Percentiles rank a stretch among this genome's conserved stretches.
Evolutionary conservation across 225 moss, liverwort and hornwort genomes (phyloP).

Genomic region (Polytrichum formosum): DNA sequence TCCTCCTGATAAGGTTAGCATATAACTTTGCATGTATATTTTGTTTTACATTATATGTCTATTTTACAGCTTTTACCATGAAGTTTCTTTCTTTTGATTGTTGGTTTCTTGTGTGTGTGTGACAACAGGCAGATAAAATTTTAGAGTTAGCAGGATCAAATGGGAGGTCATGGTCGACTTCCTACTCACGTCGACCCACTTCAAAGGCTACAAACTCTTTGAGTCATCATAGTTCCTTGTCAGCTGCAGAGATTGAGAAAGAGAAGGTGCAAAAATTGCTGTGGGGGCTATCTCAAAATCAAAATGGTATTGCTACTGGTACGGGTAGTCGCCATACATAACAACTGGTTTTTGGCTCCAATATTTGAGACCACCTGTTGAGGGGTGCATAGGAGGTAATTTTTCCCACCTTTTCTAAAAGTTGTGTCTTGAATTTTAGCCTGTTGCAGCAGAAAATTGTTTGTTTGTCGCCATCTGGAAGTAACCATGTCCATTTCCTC

Average conservation of each 20-base stretch:
- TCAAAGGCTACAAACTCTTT: conserved; percentile 39
- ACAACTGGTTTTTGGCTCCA: too few relatives aligned
- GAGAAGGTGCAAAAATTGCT: conserved; percentile 56
- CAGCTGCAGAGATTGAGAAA: conserved; percentile 40
- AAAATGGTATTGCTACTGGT: too few relatives aligned
- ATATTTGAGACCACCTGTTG: too few relatives aligned
- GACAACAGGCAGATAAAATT: conserved; percentile 39
- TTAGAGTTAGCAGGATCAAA: conserved; percentile 56
- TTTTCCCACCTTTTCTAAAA: background rate
- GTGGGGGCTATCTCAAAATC: conserved; percentile 12
- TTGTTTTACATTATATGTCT: background rate
- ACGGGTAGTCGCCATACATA: too few relatives aligned
- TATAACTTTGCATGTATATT: background rate
- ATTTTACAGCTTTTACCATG: background rate
- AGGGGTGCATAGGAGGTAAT: too few relatives aligned
- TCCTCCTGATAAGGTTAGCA: conserved; percentile 52
- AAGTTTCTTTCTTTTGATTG: background rate
- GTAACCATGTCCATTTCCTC: background rate
- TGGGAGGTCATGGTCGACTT: conserved; percentile 65
- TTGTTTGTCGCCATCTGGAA: background rate
- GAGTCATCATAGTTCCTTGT: conserved; percentile 35
- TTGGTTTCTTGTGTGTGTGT: background rate
- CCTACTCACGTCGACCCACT: conserved; percentile 47
- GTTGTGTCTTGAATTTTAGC: background rate
- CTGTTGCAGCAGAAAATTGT: background rate